These are phyloP conservation scores for Venturiaceae sp. DNA, from an alignment of 2,329 filamentous ascomycete genomes.

Conservation along the genomic window DNA sequence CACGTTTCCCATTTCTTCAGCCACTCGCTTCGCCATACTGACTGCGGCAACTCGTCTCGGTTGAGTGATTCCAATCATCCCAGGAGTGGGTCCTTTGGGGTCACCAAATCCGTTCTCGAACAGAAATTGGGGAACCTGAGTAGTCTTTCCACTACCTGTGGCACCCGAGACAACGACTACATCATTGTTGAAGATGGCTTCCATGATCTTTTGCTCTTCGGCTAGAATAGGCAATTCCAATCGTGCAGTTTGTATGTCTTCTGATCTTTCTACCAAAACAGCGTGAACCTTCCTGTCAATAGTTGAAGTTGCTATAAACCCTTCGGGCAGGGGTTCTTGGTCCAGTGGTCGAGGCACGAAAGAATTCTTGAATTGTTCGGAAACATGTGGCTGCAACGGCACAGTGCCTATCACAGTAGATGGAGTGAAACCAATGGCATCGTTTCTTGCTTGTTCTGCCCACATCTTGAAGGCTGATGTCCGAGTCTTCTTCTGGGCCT, in stretches of 20 bases:
- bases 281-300: slow-evolving; percentile 63
- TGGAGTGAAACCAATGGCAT: slow-evolving; percentile 62
- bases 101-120: slow-evolving; percentile 90
- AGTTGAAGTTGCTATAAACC: slow-evolving; percentile 49
- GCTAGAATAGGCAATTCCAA: slow-evolving; percentile 80
- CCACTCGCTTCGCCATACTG: slow-evolving; percentile 91
- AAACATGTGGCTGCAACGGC: slow-evolving; percentile 25
- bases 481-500: slow-evolving; percentile 31
- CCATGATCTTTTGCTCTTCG: slow-evolving; percentile 97
- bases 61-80: slow-evolving; percentile 92
- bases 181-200: slow-evolving; percentile 86
- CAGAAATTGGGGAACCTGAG: slow-evolving; percentile 91
- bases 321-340: slow-evolving; percentile 59
- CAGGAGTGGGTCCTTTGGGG: slow-evolving; percentile 66
- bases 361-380: slow-evolving; percentile 35
- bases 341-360: slow-evolving; percentile 61
- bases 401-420: slow-evolving; percentile 27
- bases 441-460: slow-evolving; percentile 79
- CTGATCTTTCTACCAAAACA: slow-evolving; percentile 58
- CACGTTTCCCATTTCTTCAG: slow-evolving; percentile 70
- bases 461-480: slow-evolving; percentile 82
- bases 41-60: slow-evolving; percentile 90
- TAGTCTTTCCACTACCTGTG: slow-evolving; percentile 96
- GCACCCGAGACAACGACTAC: slow-evolving; percentile 88
- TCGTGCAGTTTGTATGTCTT: slow-evolving; percentile 68